Base-by-base conservation (phyloP, 805 yeast species). In the Grigorovia jiainica region DNA sequence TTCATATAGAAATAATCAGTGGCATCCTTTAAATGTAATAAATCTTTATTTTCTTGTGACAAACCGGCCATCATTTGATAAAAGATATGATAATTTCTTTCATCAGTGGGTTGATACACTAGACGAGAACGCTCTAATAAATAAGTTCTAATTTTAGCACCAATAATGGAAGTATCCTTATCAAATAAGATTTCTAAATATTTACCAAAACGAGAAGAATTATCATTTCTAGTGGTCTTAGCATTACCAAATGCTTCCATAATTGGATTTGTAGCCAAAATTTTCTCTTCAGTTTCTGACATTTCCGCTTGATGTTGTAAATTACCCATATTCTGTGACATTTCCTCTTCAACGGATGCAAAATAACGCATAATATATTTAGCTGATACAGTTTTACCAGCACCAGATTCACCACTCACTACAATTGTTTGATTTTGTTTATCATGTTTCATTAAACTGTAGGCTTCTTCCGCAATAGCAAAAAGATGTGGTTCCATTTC, bases 381-480 rank as follows among this genome's bases (percentile, higher is more conserved):
- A 32, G 98, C 98, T 48, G 92, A 80, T 34, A 90, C 97, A 4
- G 97, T 92, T 57, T 90, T 92, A 63, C 98, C 98, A 23, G 98
- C 97, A 64, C 98, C 98, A 6, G 95, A 85, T 66, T 90, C 98
- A 66, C 98, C 98, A 53, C 89, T 79, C 15, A 90, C 97, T 15
- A 90, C 96, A 48, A 90, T 89, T 1, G 98, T 90, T 66, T 90
- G 98, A 66, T 90, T 89, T 53, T 77, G 72, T 33, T 75, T 69
- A 53, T 87, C 94, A 38, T 80, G 73, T 55, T 84, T 82, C 98
- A 90, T 90, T 58, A 95, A 82, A 54, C 95, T 74, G 61, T 87
- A 89, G 5, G 97, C 97, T 56, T 92, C 97, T 64, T 89, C 97
- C 21, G 98, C 97, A 53, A 90, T 90, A 36, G 97, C 96, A 63